Percentiles rank a stretch among this genome's conserved stretches.
Evolutionary conservation across 2,329 filamentous ascomycete genomes (phyloP).

Genomic region (Neopestalotiopsis sp.): DNA sequence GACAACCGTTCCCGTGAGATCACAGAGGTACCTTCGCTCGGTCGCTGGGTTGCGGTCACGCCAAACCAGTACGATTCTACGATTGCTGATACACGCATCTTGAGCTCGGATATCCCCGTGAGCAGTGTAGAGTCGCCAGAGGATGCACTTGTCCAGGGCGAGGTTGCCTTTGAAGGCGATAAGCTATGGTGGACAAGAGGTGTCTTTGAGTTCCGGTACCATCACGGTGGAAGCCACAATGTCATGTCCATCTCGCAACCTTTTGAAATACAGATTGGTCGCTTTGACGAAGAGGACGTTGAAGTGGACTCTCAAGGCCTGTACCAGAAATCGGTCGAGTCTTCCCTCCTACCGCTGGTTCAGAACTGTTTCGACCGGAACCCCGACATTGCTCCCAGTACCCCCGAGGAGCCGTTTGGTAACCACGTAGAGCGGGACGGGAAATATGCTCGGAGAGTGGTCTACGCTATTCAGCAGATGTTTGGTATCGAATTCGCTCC

Average conservation of each 20-base stretch:
- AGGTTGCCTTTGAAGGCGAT: slow-evolving; percentile 88
- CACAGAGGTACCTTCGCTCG: slow-evolving; percentile 83
- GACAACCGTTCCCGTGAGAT: slow-evolving; percentile 88
- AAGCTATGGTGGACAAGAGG: slow-evolving; percentile 98
- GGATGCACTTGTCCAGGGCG: slow-evolving; percentile 72
- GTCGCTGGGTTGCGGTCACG: slow-evolving; percentile 87
- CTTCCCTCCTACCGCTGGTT: slow-evolving; percentile 79
- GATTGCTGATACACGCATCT: slow-evolving; percentile 77
- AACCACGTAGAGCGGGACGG: slow-evolving; percentile 83
- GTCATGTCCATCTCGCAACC: slow-evolving; percentile 94
- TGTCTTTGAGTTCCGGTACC: slow-evolving; percentile 95
- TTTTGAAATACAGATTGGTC: slow-evolving; percentile 85
- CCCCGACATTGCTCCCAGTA: slow-evolving; percentile 85
- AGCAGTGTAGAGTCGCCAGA: slow-evolving; percentile 56
- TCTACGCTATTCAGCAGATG: slow-evolving; percentile 95
- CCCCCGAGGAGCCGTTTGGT: slow-evolving; percentile 82
- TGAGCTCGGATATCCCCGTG: slow-evolving; percentile 69
- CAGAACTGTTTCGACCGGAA: slow-evolving; percentile 93
- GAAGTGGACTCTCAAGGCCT: slow-evolving; percentile 63
- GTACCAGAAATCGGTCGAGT: slow-evolving; percentile 75
- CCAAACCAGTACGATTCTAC: slow-evolving; percentile 77
- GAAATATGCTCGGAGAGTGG: slow-evolving; percentile 88
- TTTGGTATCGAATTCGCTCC: slow-evolving; percentile 96
- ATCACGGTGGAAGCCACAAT: slow-evolving; percentile 90
- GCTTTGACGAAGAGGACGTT: slow-evolving; percentile 79